A percentile compares a stretch with the other conserved stretches of the same genome.
These are phyloP conservation scores for Dichotomocladium elegans DNA, from an alignment of 371 early-diverging fungal species.

Conservation along the genomic window DNA sequence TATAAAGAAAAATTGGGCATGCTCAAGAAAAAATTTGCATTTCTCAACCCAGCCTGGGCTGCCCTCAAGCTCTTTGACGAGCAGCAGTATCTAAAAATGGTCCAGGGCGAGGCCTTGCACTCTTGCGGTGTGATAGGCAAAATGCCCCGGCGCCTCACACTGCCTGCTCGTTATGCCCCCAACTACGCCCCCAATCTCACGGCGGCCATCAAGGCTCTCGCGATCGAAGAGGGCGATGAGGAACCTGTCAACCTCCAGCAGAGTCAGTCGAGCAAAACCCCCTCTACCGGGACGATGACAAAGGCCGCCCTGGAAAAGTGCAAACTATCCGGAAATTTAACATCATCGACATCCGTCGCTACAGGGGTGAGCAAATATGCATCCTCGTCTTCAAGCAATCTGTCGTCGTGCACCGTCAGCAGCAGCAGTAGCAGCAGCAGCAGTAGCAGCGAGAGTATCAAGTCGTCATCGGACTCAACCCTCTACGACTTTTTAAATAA, in stretches of 20 bases:
- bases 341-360: not conserved
- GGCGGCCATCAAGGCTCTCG: not conserved
- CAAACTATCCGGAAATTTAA: no score
- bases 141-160: slow-evolving; percentile 14
- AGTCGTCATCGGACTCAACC: not conserved
- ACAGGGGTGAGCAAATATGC: not conserved
- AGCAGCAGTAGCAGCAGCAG: not conserved
- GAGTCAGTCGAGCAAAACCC: not conserved
- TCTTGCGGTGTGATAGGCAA: slow-evolving; percentile 15
- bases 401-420: not conserved
- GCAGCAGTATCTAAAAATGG: slow-evolving; percentile 20
- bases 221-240: not conserved
- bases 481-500: slow-evolving; percentile 2
- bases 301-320: no score
- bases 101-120: slow-evolving; percentile 17
- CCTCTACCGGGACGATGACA: no score
- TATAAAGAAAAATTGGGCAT: slow-evolving; percentile 19
- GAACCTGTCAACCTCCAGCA: slow-evolving; percentile 1
- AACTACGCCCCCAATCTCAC: not conserved
- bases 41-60: slow-evolving; percentile 27
- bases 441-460: not conserved
- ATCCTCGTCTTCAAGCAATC: not conserved
- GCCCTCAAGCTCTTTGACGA: slow-evolving; percentile 32
- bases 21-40: slow-evolving; percentile 22
- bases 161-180: slow-evolving; percentile 3